Evolutionary conservation across 2,329 filamentous ascomycete genomes (phyloP), one percentile per base, ranked within the genome.

Genomic region (Paecilomyces niveus): DNA sequence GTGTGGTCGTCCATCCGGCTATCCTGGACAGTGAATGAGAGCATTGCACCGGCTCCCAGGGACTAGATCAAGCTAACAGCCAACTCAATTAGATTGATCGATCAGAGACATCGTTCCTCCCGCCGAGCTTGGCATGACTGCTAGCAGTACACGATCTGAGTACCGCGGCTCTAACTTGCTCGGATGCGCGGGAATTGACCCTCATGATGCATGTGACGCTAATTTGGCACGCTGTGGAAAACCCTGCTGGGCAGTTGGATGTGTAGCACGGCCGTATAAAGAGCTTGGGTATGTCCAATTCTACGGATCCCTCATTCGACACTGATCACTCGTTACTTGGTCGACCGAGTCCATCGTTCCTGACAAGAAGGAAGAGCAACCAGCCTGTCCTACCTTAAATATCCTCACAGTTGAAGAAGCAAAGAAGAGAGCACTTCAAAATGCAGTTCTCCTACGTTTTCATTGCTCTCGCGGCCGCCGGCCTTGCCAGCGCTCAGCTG

Each of bases 401-500:
- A 29, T 29, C 21, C 8, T 15, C 22, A 15, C 26, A 6, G 21
- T 52, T 29, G 50, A 13, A 45, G 4, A 52, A 52, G 22, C 8
- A 26, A 52, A 52, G 26, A 52, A 21, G 11, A 26, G 24, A 52
- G 18, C 11, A 52, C 24, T 52, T 10, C 62, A 72, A 65, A 55
- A 75, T 75, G 73, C 66, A 72, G 58, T 68, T 74, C 64, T 67
- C 64, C 18, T 60, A 62, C 59, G 59, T 65, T 54, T 50, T 71
- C 32, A 57, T 76, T 66, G 65, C 74, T 58, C 62, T 80, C 59
- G 71, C 76, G 63, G 67, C 76, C 65, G 75, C 77, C 68, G 68
- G 73, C 58, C 70, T 80, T 61, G 78, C 72, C 68, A 68, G 70
- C 58, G 77, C 78, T 58, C 79, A 81, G 71, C 67, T 79, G 32